Evolutionary conservation across 73 alveolate genomes (phyloP).

Genomic region (Paramecium tetraurelia): DNA sequence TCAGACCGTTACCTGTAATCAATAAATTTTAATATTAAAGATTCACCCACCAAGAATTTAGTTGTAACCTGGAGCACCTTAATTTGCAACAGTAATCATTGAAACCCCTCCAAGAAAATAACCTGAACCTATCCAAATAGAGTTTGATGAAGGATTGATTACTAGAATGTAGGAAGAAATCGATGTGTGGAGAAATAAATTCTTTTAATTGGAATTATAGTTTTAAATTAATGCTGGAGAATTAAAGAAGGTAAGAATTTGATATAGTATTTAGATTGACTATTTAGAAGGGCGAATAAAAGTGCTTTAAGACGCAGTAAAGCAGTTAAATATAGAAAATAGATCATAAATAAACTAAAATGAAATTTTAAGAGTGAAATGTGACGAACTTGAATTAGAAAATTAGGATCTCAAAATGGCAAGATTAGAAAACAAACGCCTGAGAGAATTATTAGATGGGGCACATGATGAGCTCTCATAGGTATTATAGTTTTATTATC

Average conservation of each 20-base stretch:
- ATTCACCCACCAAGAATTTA: not conserved
- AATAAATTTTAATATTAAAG: not conserved
- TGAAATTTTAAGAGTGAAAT: not conserved
- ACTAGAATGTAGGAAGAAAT: conserved; percentile 36
- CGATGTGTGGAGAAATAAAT: conserved; percentile 49
- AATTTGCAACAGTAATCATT: not conserved
- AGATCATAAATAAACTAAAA: not conserved
- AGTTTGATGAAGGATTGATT: conserved; percentile 13
- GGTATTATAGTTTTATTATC: not conserved
- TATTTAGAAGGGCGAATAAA: not conserved
- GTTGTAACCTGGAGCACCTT: not conserved
- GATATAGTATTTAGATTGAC: not conserved
- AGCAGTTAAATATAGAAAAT: not conserved
- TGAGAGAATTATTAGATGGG: not conserved
- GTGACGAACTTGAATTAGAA: conserved; percentile 19
- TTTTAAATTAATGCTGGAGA: not conserved
- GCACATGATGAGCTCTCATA: not conserved
- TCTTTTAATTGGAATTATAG: not conserved
- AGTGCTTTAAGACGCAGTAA: not conserved
- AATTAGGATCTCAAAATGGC: conserved; percentile 27
- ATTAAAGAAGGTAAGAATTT: not conserved
- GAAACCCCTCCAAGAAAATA: conserved; percentile 13
- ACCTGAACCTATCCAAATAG: not conserved
- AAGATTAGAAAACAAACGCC: not conserved
- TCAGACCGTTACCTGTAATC: not conserved